Conservation (phyloP, 1,284 basidiomycete genomes). For the Boletus sp. region DNA sequence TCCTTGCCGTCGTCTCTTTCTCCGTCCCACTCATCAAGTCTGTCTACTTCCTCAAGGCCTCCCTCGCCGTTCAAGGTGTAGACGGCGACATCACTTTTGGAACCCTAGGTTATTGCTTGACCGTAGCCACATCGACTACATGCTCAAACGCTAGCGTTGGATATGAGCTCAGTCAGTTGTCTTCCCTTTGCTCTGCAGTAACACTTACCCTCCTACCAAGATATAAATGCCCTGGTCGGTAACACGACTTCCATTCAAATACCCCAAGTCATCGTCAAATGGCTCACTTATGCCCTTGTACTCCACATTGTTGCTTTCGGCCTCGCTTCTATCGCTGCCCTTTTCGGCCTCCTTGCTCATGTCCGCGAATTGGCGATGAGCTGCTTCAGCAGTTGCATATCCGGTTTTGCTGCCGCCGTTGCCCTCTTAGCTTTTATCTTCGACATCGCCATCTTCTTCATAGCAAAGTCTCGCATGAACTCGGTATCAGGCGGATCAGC, state of each 20-base stretch:
- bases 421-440: slow-evolving; percentile 82
- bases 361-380: slow-evolving; percentile 81
- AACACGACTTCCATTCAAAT: slow-evolving; percentile 63
- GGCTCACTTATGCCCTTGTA: slow-evolving; percentile 85
- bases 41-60: slow-evolving; percentile 80
- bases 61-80: slow-evolving; percentile 45
- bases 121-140: slow-evolving; percentile 50
- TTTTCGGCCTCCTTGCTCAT: slow-evolving; percentile 82
- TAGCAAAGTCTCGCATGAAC: slow-evolving; percentile 76
- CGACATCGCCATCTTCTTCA: slow-evolving; percentile 82
- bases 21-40: slow-evolving; percentile 83
- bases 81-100: slow-evolving; percentile 74
- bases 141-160: slow-evolving; percentile 79
- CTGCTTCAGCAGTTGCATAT: slow-evolving; percentile 79
- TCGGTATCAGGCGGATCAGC: slow-evolving; percentile 64
- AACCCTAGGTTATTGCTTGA: slow-evolving; percentile 78
- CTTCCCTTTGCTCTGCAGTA: not conserved
- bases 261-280: slow-evolving; percentile 77
- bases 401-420: slow-evolving; percentile 71
- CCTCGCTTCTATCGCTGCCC: slow-evolving; percentile 63
- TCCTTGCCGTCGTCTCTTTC: slow-evolving; percentile 82
- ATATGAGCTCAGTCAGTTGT: slow-evolving; percentile 72
- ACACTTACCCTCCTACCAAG: slow-evolving; percentile 38
- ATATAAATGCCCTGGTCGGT: slow-evolving; percentile 76
- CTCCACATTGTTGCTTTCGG: slow-evolving; percentile 82